Evolutionary conservation across 768 basidiomycete genomes (phyloP).

Genomic region (Rhodotorula babjevae): DNA sequence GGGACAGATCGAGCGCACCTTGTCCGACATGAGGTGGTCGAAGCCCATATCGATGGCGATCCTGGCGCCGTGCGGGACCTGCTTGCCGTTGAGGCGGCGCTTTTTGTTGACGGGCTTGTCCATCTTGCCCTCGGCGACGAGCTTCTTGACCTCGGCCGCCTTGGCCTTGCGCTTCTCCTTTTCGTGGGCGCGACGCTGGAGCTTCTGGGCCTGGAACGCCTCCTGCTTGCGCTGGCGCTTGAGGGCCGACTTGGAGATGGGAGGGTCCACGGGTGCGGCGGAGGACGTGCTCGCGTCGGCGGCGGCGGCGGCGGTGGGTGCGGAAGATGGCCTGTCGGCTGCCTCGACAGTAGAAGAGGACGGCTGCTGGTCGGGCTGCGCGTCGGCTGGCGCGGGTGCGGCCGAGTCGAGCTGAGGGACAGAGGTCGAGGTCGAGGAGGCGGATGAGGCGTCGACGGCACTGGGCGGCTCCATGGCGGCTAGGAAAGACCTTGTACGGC

Average conservation of each 20-base stretch:
- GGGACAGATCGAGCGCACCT: constrained; percentile 55
- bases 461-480: not conserved
- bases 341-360: too few species aligned
- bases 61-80: constrained; percentile 56
- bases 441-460: not conserved
- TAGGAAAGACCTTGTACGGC: not conserved
- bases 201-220: constrained; percentile 57
- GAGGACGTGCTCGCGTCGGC: not conserved
- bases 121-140: constrained; percentile 45
- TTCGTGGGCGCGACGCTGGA: constrained; percentile 69
- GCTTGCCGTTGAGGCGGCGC: constrained; percentile 9
- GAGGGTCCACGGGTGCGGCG: not conserved
- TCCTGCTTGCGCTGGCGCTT: constrained; percentile 51
- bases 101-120: constrained; percentile 44
- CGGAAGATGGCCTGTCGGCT: too few species aligned
- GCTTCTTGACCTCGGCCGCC: constrained; percentile 63
- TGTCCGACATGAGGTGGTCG: constrained; percentile 87
- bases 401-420: not conserved
- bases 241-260: constrained; percentile 20
- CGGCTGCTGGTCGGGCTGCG: too few species aligned
- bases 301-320: too few species aligned
- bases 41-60: constrained; percentile 85
- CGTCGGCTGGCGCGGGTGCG: not conserved
- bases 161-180: constrained; percentile 57
- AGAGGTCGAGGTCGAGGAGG: not conserved